A percentile compares a stretch with the other conserved stretches of the same genome.
phyloP scores from a whole-genome alignment of 2,329 filamentous ascomycete genomes.

The Cordyceps militaris region DNA sequence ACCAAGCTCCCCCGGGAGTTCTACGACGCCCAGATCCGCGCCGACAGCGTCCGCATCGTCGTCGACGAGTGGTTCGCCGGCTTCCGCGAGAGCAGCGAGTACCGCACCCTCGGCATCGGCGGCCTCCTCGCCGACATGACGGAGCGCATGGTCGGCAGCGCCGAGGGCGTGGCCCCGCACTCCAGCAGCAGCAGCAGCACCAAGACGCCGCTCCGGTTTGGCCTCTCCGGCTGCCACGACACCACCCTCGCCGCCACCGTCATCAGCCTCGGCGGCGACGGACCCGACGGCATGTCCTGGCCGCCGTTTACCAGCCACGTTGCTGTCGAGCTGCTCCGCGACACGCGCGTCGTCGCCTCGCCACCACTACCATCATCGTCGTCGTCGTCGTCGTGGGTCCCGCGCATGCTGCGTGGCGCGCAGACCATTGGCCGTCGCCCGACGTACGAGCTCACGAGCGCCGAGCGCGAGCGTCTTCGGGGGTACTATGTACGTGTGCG shows the following conservation, averaged over 20 bases:
- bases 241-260: constrained; percentile 81
- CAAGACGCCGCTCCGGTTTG: constrained; percentile 56
- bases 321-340: constrained; percentile 81
- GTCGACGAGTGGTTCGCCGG: constrained; percentile 92
- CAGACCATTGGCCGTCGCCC: constrained; percentile 52
- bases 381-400: constrained; percentile 17
- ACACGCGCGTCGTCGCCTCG: constrained; percentile 25
- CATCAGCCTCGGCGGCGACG: constrained; percentile 70
- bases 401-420: constrained; percentile 22
- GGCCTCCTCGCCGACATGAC: constrained; percentile 77
- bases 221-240: constrained; percentile 82
- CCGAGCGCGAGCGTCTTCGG: constrained; percentile 54
- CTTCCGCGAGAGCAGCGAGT: constrained; percentile 77
- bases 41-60: constrained; percentile 65
- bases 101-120: constrained; percentile 84
- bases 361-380: constrained; percentile 19
- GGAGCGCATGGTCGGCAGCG: constrained; percentile 62
- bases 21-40: constrained; percentile 67
- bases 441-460: constrained; percentile 45
- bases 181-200: background rate
- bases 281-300: constrained; percentile 53
- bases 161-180: constrained; percentile 31
- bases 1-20: constrained; percentile 79
- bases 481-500: constrained; percentile 83
- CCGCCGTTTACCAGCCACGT: constrained; percentile 91